Conservation (phyloP, 129 eudicot genomes). For the Tagetes erecta region DNA sequence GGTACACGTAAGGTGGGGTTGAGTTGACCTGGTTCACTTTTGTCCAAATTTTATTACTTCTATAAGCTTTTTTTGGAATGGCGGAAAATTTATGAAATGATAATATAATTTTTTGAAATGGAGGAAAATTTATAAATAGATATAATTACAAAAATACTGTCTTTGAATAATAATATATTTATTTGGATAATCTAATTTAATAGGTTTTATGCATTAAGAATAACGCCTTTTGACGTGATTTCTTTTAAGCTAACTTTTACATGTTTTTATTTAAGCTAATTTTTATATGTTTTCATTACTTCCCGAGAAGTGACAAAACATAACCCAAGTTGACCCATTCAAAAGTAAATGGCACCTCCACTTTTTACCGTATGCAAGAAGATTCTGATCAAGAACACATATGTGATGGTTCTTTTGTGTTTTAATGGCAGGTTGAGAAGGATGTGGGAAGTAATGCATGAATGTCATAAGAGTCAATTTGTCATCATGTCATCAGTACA, state of each 20-base stretch:
- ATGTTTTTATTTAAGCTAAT: neutral
- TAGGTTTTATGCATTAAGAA: neutral
- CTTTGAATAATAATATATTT: neutral
- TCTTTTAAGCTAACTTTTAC: neutral
- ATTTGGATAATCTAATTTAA: neutral
- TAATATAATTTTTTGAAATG: no score
- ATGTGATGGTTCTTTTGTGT: neutral
- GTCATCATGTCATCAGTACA: constrained; percentile 57
- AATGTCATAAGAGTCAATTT: constrained; percentile 73
- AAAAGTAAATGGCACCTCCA: neutral
- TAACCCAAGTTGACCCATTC: neutral
- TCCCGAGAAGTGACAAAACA: neutral
- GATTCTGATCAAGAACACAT: neutral
- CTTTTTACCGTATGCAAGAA: neutral
- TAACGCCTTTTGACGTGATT: neutral
- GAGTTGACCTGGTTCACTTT: neutral
- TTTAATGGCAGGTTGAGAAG: constrained; percentile 57
- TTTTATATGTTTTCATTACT: no score
- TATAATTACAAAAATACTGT: neutral
- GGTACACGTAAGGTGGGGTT: neutral
- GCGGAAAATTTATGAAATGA: no score
- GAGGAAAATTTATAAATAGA: neutral
- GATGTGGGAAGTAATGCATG: constrained; percentile 96
- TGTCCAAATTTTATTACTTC: no score
- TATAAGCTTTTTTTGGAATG: no score